Base-by-base conservation (phyloP, 164 flowering plant species). In the Tetrastigma voinierianum region DNA sequence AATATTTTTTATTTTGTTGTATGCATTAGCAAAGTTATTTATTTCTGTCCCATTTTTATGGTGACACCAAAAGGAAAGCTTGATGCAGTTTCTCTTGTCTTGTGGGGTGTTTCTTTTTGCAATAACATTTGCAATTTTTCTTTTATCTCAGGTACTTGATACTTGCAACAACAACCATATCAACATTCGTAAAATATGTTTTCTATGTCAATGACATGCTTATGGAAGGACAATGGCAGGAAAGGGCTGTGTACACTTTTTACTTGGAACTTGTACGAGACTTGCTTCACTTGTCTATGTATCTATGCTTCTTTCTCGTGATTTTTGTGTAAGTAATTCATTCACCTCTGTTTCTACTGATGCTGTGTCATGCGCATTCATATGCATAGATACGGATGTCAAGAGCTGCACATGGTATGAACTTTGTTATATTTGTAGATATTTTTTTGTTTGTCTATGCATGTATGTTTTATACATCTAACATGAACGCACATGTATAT, bases 211-310 rank as follows among this genome's bases (percentile, higher is more conserved):
- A 83, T 56, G 99, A 96, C 83, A 84, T 96, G 95, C 87, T 96
- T 47, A 96, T 96, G 99, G 99, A 96, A 71, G 99, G 99, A 47
- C 98, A 93, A 70, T 96, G 99, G 99, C 98, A 96, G 70, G 88
- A 68, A 67, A 96, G 91, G 70, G 87, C 96, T 47, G 93, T 91
- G 44, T 96, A 85, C 70, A 93, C 99, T 56, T 96, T 96, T 74
- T 96, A 96, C 79, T 79, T 96, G 96, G 99, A 96, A 74, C 96
- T 96, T 66, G 77, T 91, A 11, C 90, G 93, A 1, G 99, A 96
- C 84, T 80, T 96, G 78, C 86, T 96, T 66, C 98, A 96, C 80
- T 80, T 96, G 84, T 88, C 98, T 52, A 83, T 96, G 98, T 96
- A 91, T 68, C 74, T 96, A 62, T 90, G 97, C 77, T 96, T 96